Evolutionary conservation across 2,329 filamentous ascomycete species (phyloP), one percentile per base, ranked within the genome.

Genomic region (Penicillium sp.): DNA sequence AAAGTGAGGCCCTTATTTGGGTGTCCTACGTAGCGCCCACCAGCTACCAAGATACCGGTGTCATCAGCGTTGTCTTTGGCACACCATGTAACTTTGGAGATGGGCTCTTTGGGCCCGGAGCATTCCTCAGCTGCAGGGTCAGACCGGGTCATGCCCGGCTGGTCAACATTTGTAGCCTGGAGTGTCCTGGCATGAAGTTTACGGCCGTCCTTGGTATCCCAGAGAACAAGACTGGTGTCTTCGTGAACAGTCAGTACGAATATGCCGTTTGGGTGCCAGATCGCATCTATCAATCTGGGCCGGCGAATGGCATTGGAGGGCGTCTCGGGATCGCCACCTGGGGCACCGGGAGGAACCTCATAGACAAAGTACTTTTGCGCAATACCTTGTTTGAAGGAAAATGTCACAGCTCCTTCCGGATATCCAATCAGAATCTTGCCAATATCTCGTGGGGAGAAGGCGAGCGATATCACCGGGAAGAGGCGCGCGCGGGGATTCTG

Each of bases 231-330:
- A 58, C 88, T 95, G 27, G 86, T 85, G 64, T 98, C 93, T 46
- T 95, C 89, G 62, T 96, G 87, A 1, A 84, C 87, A 0, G 89
- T 95, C 55, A 93, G 65, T 29, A 96, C 73, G 60, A 95, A 95
- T 0, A 88, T 94, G 0, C 90, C 93, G 1, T 88, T 95, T 0
- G 93, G 93, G 70, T 98, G 93, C 90, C 91, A 98, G 13, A 91
- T 68, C 1, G 89, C 90, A 57, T 95, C 87, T 1, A 84, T 88
- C 51, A 97, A 70, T 47, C 78, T 80, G 11, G 91, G 93, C 57
- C 77, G 81, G 41, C 90, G 81, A 49, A 79, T 65, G 11, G 77
- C 77, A 46, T 83, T 80, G 28, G 81, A 70, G 6, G 78, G 77
- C 31, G 78, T 70, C 23, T 89, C 86, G 9, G 77, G 73, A 63